A percentile compares a stretch with the other conserved stretches of the same genome.
These are phyloP conservation scores for Tylopilus felleus DNA, from an alignment of 768 basidiomycete species.

Conservation along the genomic window DNA sequence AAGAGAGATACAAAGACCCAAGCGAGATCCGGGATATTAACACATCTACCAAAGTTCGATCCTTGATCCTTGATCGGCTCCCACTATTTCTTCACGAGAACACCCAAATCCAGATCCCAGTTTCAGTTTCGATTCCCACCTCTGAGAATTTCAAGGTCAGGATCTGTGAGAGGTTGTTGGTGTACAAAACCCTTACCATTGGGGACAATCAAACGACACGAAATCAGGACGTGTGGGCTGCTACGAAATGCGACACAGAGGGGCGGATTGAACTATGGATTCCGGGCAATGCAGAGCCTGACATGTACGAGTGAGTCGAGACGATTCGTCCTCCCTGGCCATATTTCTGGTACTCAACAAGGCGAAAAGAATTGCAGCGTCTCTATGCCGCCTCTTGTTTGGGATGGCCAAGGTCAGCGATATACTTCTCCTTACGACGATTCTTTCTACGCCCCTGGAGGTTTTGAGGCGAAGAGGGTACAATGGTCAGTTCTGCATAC, in stretches of 20 bases:
- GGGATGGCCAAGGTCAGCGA: neutral
- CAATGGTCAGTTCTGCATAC: neutral
- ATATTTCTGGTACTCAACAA: neutral
- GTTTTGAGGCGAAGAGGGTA: neutral
- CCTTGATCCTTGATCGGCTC: neutral
- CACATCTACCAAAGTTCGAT: too few relatives aligned
- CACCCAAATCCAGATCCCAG: neutral
- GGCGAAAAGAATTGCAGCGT: neutral
- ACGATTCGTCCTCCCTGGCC: neutral
- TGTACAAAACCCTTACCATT: neutral
- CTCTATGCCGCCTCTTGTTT: slow-evolving; percentile 1
- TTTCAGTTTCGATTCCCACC: neutral
- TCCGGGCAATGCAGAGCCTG: neutral
- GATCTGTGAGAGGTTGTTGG: neutral
- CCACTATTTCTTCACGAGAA: neutral
- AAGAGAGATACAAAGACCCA: neutral
- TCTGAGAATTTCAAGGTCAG: neutral
- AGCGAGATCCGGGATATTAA: too few relatives aligned
- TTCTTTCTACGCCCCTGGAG: neutral
- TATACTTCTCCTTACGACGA: neutral
- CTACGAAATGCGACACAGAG: neutral
- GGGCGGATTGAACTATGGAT: slow-evolving; percentile 1
- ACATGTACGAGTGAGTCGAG: slow-evolving; percentile 1
- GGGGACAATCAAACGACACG: neutral
- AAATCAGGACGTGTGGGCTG: neutral